Evolutionary conservation across 108 stramenopile genomes (phyloP).

Genomic region (Skeletonema potamos): DNA sequence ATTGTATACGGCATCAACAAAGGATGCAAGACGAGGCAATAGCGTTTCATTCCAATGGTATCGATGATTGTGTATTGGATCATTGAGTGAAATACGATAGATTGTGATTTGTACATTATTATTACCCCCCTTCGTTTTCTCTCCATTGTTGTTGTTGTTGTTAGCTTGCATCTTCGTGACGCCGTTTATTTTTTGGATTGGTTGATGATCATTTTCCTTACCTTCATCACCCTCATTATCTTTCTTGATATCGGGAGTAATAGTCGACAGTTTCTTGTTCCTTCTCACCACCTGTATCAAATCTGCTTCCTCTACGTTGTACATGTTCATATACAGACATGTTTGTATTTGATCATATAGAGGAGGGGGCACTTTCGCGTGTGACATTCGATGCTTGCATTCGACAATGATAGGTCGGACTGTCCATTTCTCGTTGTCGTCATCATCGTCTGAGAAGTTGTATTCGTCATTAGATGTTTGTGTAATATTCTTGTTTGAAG

Average conservation of each 20-base stretch:
- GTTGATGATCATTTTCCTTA: neutral
- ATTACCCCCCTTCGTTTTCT: neutral
- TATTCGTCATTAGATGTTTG: neutral
- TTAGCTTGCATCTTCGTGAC: neutral
- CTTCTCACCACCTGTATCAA: slow-evolving; percentile 71
- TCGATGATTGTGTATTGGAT: slow-evolving; percentile 58
- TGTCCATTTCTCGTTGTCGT: slow-evolving; percentile 48
- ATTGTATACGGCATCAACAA: slow-evolving; percentile 70
- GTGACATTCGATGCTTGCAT: slow-evolving; percentile 84
- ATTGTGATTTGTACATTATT: slow-evolving; percentile 52
- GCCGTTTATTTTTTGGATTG: neutral
- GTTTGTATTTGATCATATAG: slow-evolving; percentile 86
- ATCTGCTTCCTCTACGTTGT: slow-evolving; percentile 66
- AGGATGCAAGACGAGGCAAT: slow-evolving; percentile 68
- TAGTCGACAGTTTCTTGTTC: neutral
- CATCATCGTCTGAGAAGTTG: slow-evolving; percentile 42
- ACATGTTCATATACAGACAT: slow-evolving; percentile 74
- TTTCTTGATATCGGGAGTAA: neutral
- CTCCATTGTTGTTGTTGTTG: neutral
- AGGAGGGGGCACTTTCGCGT: slow-evolving; percentile 54
- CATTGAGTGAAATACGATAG: slow-evolving; percentile 63
- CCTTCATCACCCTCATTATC: neutral
- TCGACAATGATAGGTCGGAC: slow-evolving; percentile 70
- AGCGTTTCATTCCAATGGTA: slow-evolving; percentile 57
- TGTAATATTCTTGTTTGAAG: neutral